Conservation (phyloP, 805 yeast species). For the Yamadazyma olivae region DNA sequence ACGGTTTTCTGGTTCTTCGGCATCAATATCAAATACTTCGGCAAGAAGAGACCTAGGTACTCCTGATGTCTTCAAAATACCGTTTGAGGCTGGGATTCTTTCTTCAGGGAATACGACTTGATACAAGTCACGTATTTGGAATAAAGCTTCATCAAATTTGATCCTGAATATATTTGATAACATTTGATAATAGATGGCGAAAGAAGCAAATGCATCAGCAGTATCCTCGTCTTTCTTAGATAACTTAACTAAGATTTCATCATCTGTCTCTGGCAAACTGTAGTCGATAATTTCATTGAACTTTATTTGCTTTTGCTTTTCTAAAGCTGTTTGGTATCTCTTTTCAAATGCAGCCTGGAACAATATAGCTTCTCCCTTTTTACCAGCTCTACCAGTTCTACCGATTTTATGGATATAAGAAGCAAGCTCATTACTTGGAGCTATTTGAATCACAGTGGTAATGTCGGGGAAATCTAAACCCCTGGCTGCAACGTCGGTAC, state of each 20-base stretch:
- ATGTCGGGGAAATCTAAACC: constrained; percentile 95
- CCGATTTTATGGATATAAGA: constrained; percentile 92
- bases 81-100: constrained; percentile 5
- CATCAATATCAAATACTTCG: constrained; percentile 3
- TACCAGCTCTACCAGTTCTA: constrained; percentile 93
- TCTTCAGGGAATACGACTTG: constrained; percentile 6
- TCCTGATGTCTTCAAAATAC: background rate
- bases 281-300: constrained; percentile 45
- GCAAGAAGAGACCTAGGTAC: constrained; percentile 5
- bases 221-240: constrained; percentile 7
- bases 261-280: constrained; percentile 34
- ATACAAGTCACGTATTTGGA: constrained; percentile 6
- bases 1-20: background rate
- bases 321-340: constrained; percentile 51
- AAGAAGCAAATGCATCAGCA: constrained; percentile 8
- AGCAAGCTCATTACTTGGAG: constrained; percentile 70
- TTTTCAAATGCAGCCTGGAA: constrained; percentile 56
- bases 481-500: constrained; percentile 93
- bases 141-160: constrained; percentile 1
- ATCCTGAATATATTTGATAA: constrained; percentile 19
- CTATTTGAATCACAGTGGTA: constrained; percentile 78
- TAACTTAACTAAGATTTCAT: constrained; percentile 11
- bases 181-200: constrained; percentile 24
- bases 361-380: constrained; percentile 65
- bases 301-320: constrained; percentile 48